A percentile compares a stretch with the other conserved stretches of the same genome.
phyloP scores from a whole-genome alignment of 2,329 filamentous ascomycete species.

The Cercospora zeina region DNA sequence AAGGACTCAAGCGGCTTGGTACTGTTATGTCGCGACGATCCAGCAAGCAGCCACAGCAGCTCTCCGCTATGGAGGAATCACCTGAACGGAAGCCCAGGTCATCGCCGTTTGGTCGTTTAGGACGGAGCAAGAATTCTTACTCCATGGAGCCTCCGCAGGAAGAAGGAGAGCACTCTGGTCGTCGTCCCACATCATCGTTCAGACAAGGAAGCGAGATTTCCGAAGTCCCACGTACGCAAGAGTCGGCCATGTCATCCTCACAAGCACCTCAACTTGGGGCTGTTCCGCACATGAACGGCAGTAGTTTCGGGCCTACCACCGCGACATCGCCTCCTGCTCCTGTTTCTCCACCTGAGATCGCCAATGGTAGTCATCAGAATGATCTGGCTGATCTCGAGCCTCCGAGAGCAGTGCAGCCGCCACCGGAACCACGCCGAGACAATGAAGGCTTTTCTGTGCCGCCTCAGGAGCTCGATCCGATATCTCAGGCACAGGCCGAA shows the following conservation, averaged over 20 bases:
- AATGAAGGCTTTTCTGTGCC: conserved; percentile 77
- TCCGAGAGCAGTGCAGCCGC: conserved; percentile 32
- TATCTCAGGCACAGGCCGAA: conserved; percentile 72
- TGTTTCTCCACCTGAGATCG: conserved; percentile 19
- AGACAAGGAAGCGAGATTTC: conserved; percentile 38
- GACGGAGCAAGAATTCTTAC: conserved; percentile 63
- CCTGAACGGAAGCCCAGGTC: conserved; percentile 57
- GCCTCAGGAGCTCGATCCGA: conserved; percentile 56
- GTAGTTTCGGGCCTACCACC: conserved; percentile 20
- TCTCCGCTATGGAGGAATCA: conserved; percentile 42
- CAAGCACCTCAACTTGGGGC: conserved; percentile 23
- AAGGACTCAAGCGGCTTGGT: conserved; percentile 58
- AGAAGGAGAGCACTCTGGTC: conserved; percentile 22
- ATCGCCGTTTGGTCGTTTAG: conserved; percentile 57
- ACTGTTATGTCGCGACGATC: conserved; percentile 65
- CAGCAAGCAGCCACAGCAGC: conserved; percentile 51
- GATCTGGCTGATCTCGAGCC: conserved; percentile 41
- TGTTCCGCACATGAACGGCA: conserved; percentile 32
- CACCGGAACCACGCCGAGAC: conserved; percentile 57
- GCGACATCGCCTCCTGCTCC: conserved; percentile 11
- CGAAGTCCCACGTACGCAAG: conserved; percentile 28
- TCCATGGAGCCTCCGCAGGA: conserved; percentile 42
- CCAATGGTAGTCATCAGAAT: conserved; percentile 39
- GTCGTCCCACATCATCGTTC: conserved; percentile 37
- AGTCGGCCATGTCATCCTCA: conserved; percentile 18